These are phyloP conservation scores for Fraxinus baroniana DNA, from an alignment of 305 asterid species.

Conservation along the genomic window DNA sequence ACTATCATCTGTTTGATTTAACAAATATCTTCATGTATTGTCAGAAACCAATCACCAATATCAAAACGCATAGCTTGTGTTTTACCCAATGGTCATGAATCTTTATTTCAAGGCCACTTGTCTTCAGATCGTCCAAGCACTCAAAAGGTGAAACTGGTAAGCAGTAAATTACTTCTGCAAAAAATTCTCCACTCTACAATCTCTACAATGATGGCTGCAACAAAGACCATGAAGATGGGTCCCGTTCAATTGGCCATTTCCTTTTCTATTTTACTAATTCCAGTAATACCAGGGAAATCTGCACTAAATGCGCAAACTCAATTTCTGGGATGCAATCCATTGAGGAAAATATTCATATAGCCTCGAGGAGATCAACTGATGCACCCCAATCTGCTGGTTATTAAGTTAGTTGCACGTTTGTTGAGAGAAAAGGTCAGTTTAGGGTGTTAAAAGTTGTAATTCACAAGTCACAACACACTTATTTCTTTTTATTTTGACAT, in stretches of 20 bases:
- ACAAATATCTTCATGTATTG: neutral
- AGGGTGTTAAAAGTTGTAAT: neutral
- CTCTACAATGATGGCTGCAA: neutral
- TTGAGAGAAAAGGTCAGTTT: neutral
- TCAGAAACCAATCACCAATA: neutral
- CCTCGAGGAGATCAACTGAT: neutral
- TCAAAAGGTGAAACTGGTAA: neutral
- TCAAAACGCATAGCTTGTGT: neutral
- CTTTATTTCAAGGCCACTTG: neutral
- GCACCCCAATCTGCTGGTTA: neutral
- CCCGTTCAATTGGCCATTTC: neutral
- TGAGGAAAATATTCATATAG: neutral
- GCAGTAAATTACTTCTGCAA: neutral
- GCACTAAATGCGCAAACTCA: constrained; percentile 1
- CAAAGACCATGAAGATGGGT: neutral
- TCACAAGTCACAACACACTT: neutral
- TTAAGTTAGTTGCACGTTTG: neutral
- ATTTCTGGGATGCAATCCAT: constrained; percentile 3
- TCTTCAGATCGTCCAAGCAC: neutral
- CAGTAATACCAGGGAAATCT: neutral
- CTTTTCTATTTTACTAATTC: neutral
- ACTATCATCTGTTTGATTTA: neutral
- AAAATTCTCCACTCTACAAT: neutral
- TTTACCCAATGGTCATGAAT: neutral
- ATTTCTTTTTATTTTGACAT: neutral